Conservation (phyloP, 306 rosid species). For the Malus asiatica region DNA sequence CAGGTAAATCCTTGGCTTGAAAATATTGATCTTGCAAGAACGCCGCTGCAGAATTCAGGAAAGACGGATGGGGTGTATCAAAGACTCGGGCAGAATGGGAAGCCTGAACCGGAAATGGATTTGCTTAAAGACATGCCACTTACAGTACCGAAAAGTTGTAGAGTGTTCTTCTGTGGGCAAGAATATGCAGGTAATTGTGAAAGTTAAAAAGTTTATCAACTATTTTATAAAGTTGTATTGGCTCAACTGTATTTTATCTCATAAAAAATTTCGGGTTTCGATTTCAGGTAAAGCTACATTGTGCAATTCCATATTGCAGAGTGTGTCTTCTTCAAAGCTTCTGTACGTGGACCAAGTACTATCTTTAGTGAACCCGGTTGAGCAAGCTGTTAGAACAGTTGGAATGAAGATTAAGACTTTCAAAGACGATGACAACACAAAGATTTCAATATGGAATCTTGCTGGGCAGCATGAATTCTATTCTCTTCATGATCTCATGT, state of each 20-base stretch:
- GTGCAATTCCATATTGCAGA: conserved; percentile 74
- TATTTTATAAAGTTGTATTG: not conserved
- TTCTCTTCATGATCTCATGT: conserved; percentile 95
- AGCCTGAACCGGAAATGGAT: conserved; percentile 72
- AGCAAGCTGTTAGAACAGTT: conserved; percentile 63
- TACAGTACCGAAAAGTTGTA: conserved; percentile 76
- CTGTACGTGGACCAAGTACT: conserved; percentile 82
- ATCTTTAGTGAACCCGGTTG: conserved; percentile 74
- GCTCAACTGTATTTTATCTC: not conserved
- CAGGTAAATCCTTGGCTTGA: conserved; percentile 96
- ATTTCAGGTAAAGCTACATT: conserved; percentile 74
- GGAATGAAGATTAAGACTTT: conserved; percentile 84
- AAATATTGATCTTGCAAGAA: conserved; percentile 77
- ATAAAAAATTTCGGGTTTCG: conserved; percentile 9
- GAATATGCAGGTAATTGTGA: conserved; percentile 61
- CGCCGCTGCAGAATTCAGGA: conserved; percentile 71
- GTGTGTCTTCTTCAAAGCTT: conserved; percentile 49
- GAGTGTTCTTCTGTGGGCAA: conserved; percentile 92
- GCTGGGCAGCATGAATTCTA: conserved; percentile 88
- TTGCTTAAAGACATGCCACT: conserved; percentile 81
- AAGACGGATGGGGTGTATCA: conserved; percentile 53
- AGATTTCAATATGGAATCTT: conserved; percentile 85
- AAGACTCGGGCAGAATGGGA: conserved; percentile 84
- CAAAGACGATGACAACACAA: conserved; percentile 74
- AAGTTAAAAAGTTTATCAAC: not conserved